These are phyloP conservation scores for Phanerodontia chrysosporium DNA, from an alignment of 768 basidiomycete genomes.

Conservation along the genomic window DNA sequence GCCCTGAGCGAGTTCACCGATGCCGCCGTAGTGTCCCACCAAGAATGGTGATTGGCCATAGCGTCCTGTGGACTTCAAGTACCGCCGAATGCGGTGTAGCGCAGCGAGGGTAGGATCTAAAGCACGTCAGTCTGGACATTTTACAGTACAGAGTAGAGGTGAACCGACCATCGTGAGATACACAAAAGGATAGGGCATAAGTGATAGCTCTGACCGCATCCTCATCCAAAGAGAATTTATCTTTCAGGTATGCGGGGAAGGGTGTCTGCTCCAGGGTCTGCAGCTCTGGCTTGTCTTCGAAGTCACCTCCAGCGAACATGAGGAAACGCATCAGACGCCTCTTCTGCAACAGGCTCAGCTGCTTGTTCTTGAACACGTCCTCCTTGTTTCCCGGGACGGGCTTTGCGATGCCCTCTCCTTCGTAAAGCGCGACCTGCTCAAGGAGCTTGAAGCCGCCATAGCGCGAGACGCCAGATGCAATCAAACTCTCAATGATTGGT, in stretches of 20 bases:
- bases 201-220: slow-evolving; percentile 58
- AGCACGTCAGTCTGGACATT: background rate
- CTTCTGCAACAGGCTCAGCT: slow-evolving; percentile 77
- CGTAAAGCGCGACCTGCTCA: slow-evolving; percentile 62
- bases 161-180: slow-evolving; percentile 21
- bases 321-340: slow-evolving; percentile 90
- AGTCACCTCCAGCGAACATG: slow-evolving; percentile 73
- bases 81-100: slow-evolving; percentile 65
- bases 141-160: slow-evolving; percentile 4
- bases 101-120: slow-evolving; percentile 66
- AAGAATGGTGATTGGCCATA: slow-evolving; percentile 90
- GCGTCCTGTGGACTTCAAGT: slow-evolving; percentile 74
- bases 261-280: slow-evolving; percentile 50
- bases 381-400: slow-evolving; percentile 89
- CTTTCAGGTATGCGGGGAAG: slow-evolving; percentile 61
- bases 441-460: slow-evolving; percentile 91
- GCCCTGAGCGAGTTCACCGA: slow-evolving; percentile 90
- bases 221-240: slow-evolving; percentile 57
- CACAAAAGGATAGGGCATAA: slow-evolving; percentile 76
- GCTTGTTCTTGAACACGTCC: slow-evolving; percentile 84
- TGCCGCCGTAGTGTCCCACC: slow-evolving; percentile 91
- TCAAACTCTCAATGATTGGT: slow-evolving; percentile 70
- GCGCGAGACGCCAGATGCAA: slow-evolving; percentile 79
- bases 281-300: slow-evolving; percentile 59
- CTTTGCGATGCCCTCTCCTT: slow-evolving; percentile 38